Conservation (phyloP, 345 rosid genomes). For the Durio zibethinus region DNA sequence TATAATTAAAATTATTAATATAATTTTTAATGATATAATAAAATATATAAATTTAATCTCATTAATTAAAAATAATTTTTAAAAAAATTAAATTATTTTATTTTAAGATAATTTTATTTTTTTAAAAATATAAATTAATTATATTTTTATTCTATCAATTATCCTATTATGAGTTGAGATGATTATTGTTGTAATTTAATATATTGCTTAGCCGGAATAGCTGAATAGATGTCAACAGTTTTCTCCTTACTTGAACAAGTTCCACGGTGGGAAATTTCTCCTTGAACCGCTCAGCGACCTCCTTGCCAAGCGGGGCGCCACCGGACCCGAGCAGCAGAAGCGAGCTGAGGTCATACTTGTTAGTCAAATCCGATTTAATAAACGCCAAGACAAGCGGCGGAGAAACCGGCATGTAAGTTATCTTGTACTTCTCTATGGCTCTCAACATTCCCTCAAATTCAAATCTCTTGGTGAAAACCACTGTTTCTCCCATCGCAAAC, state of each 20-base stretch:
- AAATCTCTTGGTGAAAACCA: constrained; percentile 49
- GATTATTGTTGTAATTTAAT: background rate
- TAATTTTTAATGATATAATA: too few relatives aligned
- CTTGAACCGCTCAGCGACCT: constrained; percentile 57
- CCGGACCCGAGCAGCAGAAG: constrained; percentile 54
- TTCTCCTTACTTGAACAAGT: constrained; percentile 48
- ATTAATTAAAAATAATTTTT: too few relatives aligned
- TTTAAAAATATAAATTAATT: too few relatives aligned
- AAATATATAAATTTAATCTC: too few relatives aligned
- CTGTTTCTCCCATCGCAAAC: constrained; percentile 36
- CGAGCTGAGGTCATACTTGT: constrained; percentile 63
- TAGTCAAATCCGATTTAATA: constrained; percentile 60
- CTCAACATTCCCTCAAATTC: constrained; percentile 48
- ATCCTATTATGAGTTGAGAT: too few relatives aligned
- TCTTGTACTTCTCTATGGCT: constrained; percentile 55
- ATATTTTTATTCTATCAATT: too few relatives aligned
- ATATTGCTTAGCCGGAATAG: background rate
- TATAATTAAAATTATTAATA: too few relatives aligned
- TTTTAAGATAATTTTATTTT: too few relatives aligned
- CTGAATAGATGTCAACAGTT: background rate
- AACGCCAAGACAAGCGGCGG: constrained; percentile 76
- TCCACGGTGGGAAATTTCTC: constrained; percentile 69
- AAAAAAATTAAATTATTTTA: too few relatives aligned
- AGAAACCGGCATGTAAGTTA: constrained; percentile 68
- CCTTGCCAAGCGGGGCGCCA: constrained; percentile 86